These are phyloP conservation scores for Pilasporangium apinafurcum DNA, from an alignment of 352 stramenopile species.

Conservation along the genomic window DNA sequence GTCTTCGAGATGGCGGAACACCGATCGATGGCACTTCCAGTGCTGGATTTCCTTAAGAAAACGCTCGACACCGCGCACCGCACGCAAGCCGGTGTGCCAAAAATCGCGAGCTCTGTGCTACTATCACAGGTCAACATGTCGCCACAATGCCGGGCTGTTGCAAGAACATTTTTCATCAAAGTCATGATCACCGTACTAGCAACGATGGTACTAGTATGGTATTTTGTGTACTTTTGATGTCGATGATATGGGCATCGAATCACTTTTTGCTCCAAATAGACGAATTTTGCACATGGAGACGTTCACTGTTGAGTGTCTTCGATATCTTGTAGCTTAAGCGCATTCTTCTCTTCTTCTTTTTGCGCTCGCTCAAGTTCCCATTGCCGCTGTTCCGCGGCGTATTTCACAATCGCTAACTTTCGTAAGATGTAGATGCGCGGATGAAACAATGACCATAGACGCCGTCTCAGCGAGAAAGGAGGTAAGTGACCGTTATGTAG, in stretches of 20 bases:
- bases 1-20: slow-evolving; percentile 62
- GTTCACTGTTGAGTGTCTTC: background rate
- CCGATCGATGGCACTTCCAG: slow-evolving; percentile 31
- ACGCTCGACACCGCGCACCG: slow-evolving; percentile 24
- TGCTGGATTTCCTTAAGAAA: slow-evolving; percentile 37
- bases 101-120: slow-evolving; percentile 38
- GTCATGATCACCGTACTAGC: slow-evolving; percentile 50
- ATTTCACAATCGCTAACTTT: slow-evolving; percentile 35
- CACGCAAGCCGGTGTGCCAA: slow-evolving; percentile 5
- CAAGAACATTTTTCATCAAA: slow-evolving; percentile 69
- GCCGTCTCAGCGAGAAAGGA: slow-evolving; percentile 20
- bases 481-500: slow-evolving; percentile 45
- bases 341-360: slow-evolving; percentile 5
- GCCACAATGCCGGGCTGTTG: slow-evolving; percentile 29
- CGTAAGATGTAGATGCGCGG: slow-evolving; percentile 18
- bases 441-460: slow-evolving; percentile 21
- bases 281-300: too few relatives aligned
- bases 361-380: slow-evolving; percentile 6
- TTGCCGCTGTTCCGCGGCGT: slow-evolving; percentile 24
- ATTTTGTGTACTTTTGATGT: slow-evolving; percentile 35
- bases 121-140: slow-evolving; percentile 40
- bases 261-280: too few relatives aligned
- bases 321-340: background rate
- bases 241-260: background rate
- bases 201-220: slow-evolving; percentile 45